Conservation (phyloP, 2,329 filamentous ascomycete genomes). For the Fusarium sacchari region DNA sequence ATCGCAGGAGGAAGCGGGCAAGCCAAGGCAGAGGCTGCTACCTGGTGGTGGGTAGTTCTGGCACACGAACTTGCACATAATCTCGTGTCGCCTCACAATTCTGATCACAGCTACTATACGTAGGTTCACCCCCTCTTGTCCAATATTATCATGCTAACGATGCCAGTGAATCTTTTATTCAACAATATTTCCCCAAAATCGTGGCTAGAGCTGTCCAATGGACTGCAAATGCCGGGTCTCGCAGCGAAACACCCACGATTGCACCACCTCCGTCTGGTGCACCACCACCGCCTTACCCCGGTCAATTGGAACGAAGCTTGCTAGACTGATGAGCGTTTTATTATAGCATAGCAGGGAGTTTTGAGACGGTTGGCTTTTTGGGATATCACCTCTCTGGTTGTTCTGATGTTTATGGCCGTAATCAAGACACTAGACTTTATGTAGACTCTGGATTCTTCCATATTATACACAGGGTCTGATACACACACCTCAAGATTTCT, state of each 20-base stretch:
- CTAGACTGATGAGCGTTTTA: conserved; percentile 31
- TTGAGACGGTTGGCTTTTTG: conserved; percentile 13
- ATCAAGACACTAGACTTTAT: conserved; percentile 1
- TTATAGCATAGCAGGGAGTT: conserved; percentile 31
- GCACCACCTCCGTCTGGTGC: conserved; percentile 37
- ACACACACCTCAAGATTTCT: not conserved
- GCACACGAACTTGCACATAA: conserved; percentile 98
- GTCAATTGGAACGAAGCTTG: conserved; percentile 28
- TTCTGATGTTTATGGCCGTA: not conserved
- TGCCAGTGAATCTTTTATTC: conserved; percentile 76
- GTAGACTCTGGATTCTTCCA: conserved; percentile 28
- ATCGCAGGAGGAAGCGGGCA: conserved; percentile 52
- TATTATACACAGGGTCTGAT: not conserved
- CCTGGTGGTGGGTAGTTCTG: conserved; percentile 95
- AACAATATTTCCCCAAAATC: conserved; percentile 80
- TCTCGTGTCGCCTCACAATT: conserved; percentile 79
- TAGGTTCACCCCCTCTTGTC: conserved; percentile 50
- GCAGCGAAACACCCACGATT: conserved; percentile 7
- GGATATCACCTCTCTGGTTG: not conserved
- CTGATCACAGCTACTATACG: conserved; percentile 86
- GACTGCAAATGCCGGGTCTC: conserved; percentile 33
- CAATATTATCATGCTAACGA: conserved; percentile 28
- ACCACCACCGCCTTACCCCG: conserved; percentile 26
- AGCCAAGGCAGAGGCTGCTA: conserved; percentile 73
- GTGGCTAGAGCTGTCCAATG: conserved; percentile 62